phyloP scores from a whole-genome alignment of 2,329 filamentous ascomycete species.

The Fusarium brachygibbosum region DNA sequence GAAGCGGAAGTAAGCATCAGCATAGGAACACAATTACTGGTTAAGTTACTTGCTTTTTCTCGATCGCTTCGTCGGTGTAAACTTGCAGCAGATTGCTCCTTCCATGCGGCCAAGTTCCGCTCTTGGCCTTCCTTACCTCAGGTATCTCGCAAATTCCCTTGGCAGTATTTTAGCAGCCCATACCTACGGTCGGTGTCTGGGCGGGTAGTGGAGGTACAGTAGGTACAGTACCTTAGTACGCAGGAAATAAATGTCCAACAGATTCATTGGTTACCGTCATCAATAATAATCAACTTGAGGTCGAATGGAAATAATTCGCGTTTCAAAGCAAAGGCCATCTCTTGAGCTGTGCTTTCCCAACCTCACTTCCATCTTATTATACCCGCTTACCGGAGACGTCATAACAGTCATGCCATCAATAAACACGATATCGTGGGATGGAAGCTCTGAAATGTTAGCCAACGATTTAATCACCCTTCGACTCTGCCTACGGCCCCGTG shows the following conservation, averaged over 20 bases:
- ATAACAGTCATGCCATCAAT: slow-evolving; percentile 16
- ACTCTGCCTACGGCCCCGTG: slow-evolving; percentile 16
- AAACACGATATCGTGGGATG: slow-evolving; percentile 1
- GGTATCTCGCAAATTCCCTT: slow-evolving; percentile 1
- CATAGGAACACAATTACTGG: not conserved
- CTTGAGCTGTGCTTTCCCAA: slow-evolving; percentile 23
- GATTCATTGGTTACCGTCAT: not conserved
- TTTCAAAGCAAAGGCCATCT: slow-evolving; percentile 4
- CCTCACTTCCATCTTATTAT: not conserved
- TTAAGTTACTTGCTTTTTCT: slow-evolving; percentile 15
- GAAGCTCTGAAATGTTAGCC: slow-evolving; percentile 16
- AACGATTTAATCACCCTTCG: slow-evolving; percentile 1
- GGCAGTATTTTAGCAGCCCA: not conserved
- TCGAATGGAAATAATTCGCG: slow-evolving; percentile 4
- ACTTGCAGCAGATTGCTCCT: not conserved
- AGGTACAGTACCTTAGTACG: too few species aligned
- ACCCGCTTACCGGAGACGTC: slow-evolving; percentile 17
- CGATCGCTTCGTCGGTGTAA: not conserved
- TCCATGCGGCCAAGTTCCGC: slow-evolving; percentile 10
- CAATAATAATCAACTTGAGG: slow-evolving; percentile 3
- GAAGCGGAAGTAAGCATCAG: slow-evolving; percentile 15
- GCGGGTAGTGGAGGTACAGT: too few species aligned
- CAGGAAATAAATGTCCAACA: not conserved
- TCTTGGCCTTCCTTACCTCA: not conserved
- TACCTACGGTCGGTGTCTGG: too few species aligned